Evolutionary conservation across 768 basidiomycete genomes (phyloP).

Genomic region (Rhodotorula taiwanensis): DNA sequence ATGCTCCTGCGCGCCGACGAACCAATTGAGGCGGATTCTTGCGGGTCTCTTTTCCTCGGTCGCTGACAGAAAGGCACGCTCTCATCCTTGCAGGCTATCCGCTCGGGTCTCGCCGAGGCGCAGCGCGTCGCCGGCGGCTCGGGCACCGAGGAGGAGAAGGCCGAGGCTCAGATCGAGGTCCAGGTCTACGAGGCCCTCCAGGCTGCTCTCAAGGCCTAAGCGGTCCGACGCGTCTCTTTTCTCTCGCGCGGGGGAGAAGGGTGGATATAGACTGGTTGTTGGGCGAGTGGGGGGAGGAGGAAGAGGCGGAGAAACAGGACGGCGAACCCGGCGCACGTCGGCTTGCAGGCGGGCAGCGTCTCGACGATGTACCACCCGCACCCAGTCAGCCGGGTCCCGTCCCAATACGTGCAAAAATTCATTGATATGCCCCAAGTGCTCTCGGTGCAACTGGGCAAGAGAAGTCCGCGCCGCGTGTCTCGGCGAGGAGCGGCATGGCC

Average conservation of each 20-base stretch:
- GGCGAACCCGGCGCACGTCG: background rate
- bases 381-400: too few relatives aligned
- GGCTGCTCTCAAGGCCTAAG: conserved; percentile 58
- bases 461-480: too few relatives aligned
- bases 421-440: too few relatives aligned
- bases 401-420: background rate
- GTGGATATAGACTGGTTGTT: too few relatives aligned
- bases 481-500: too few relatives aligned
- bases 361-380: too few relatives aligned
- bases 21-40: background rate
- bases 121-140: conserved; percentile 69
- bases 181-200: conserved; percentile 96
- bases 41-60: background rate
- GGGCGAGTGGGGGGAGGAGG: background rate
- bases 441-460: background rate
- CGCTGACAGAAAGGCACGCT: background rate
- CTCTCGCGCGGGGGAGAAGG: background rate
- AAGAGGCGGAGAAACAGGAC: background rate
- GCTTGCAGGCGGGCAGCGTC: too few relatives aligned
- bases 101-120: conserved; percentile 81
- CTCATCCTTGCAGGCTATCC: conserved; percentile 61
- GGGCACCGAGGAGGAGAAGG: conserved; percentile 86
- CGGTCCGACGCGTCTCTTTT: background rate
- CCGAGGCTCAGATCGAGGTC: conserved; percentile 83
- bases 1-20: too few relatives aligned